Evolutionary conservation across 2,329 filamentous ascomycete genomes (phyloP), one percentile per base, ranked within the genome.

Genomic region (Xylariaceae sp.): DNA sequence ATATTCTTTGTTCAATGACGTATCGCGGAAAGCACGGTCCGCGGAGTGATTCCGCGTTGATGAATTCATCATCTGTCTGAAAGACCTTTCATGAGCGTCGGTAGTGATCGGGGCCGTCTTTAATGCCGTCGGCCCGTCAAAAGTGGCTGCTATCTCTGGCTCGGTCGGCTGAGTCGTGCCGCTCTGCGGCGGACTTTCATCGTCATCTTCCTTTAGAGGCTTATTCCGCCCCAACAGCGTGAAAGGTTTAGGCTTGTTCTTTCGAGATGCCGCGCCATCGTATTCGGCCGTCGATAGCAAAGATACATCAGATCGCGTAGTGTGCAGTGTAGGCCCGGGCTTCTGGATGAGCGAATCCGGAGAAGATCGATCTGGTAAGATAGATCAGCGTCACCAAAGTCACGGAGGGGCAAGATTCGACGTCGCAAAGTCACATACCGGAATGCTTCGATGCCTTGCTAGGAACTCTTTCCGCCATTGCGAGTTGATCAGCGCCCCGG

Each of bases 31-130:
- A 13, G 68, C 61, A 50, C 85, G 78, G 59, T 94, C 87, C 46
- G 80, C 78, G 3, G 85, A 88, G 51, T 83, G 80, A 50, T 85
- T 87, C 46, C 85, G 75, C 39, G 72, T 62, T 16, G 72, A 70
- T 19, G 83, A 77, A 46, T 66, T 70, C 68, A 85, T 81, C 66
- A 83, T 81, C 31, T 83, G 76, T 50, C 77, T 75, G 52, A 82
- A 79, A 3, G 79, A 73, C 50, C 81, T 76, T 40, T 88, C 85
- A 51, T 78, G 74, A 6, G 46, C 48, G 15, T 61, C 58, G 26
- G 63, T 29, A 15, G 78, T 74, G 23, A 80, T 61, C 1, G 83
- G 78, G 8, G 84, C 76, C 1, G 81, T 81, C 57, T 73, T 81
- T 36, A 79, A 50, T 38, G 58, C 65, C 12, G 70, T 66, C 18